phyloP scores from a whole-genome alignment of 140 eudicot species.

The Cichorium intybus region DNA sequence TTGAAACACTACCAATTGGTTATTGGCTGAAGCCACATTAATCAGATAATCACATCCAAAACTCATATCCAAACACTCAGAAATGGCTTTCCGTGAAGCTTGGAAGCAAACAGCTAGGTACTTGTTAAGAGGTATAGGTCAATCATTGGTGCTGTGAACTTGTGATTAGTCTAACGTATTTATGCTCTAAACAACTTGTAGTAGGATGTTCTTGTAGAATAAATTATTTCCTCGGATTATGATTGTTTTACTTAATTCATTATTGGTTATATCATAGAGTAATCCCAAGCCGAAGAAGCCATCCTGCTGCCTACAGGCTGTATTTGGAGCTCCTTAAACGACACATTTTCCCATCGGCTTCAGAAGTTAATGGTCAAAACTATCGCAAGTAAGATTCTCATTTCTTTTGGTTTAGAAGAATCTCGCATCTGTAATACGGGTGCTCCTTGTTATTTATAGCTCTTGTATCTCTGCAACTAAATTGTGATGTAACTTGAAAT shows the following conservation, averaged over 20 bases:
- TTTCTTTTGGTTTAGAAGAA: neutral
- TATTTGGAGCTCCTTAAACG: slow-evolving; percentile 83
- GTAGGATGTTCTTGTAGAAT: neutral
- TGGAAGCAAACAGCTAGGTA: slow-evolving; percentile 11
- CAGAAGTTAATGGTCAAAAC: slow-evolving; percentile 59
- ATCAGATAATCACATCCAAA: neutral
- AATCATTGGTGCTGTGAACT: slow-evolving; percentile 1
- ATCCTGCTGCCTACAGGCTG: slow-evolving; percentile 87
- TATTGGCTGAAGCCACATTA: neutral
- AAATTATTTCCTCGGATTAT: neutral
- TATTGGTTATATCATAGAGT: slow-evolving; percentile 49
- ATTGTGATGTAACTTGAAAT: neutral
- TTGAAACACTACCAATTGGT: neutral
- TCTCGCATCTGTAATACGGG: neutral
- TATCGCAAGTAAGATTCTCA: slow-evolving; percentile 59
- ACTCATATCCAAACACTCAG: neutral
- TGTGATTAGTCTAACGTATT: neutral
- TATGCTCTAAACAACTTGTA: neutral
- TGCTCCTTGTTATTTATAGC: neutral
- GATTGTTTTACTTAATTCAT: neutral
- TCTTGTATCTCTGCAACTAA: neutral
- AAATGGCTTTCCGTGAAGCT: slow-evolving; percentile 5
- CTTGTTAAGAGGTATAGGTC: slow-evolving; percentile 5
- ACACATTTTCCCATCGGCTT: slow-evolving; percentile 66
- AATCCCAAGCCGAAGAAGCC: slow-evolving; percentile 64